phyloP scores from a whole-genome alignment of 495 filamentous ascomycete genomes.

The Cercophora scortea region DNA sequence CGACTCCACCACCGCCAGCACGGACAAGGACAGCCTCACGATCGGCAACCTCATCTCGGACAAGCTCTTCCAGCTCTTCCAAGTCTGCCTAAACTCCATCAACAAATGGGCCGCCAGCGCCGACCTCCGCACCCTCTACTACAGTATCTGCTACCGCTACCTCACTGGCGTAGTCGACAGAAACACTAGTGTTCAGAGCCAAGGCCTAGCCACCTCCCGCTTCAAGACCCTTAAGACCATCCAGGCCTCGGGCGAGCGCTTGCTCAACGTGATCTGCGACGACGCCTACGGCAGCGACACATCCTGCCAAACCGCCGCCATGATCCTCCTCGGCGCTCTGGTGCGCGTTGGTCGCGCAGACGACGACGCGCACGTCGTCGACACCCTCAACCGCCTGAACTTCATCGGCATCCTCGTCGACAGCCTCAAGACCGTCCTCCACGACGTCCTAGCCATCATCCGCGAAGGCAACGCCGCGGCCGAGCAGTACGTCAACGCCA shows the following conservation, averaged over 20 bases:
- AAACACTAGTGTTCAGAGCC: constrained; percentile 7
- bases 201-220: constrained; percentile 33
- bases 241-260: constrained; percentile 63
- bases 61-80: constrained; percentile 84
- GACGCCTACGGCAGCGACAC: constrained; percentile 84
- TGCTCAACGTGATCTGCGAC: constrained; percentile 83
- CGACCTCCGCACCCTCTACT: constrained; percentile 70
- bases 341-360: constrained; percentile 53
- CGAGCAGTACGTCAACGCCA: constrained; percentile 61
- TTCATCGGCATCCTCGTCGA: constrained; percentile 87
- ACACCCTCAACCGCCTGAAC: constrained; percentile 73
- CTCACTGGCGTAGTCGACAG: constrained; percentile 62
- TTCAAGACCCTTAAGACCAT: constrained; percentile 66
- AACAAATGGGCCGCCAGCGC: constrained; percentile 60
- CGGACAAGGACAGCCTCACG: constrained; percentile 38
- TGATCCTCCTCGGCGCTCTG: constrained; percentile 65
- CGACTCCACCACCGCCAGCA: constrained; percentile 31
- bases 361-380: constrained; percentile 58
- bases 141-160: constrained; percentile 82
- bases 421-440: constrained; percentile 61
- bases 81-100: constrained; percentile 68
- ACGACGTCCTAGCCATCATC: constrained; percentile 42
- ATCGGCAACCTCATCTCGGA: constrained; percentile 72
- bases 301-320: constrained; percentile 70
- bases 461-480: constrained; percentile 7